phyloP scores from a whole-genome alignment of 2,329 filamentous ascomycete species.

The Neonectria magnoliae region DNA sequence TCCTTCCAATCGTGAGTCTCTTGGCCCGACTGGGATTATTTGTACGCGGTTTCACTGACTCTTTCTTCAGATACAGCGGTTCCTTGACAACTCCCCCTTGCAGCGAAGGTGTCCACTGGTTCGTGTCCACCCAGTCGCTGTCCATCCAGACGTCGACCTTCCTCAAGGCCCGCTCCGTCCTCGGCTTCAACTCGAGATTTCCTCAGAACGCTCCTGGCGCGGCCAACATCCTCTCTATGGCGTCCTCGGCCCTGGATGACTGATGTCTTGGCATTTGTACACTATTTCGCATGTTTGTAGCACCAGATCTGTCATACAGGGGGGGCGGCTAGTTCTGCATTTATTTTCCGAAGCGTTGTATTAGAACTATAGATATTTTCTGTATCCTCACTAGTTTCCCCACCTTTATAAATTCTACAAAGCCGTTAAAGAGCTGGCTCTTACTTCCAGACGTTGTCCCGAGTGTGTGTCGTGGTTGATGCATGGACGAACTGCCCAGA shows the following conservation, averaged over 20 bases:
- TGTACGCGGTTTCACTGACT: slow-evolving; percentile 18
- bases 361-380: background rate
- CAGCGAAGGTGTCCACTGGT: slow-evolving; percentile 64
- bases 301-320: background rate
- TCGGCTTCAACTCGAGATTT: slow-evolving; percentile 66
- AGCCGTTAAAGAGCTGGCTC: background rate
- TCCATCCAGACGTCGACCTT: slow-evolving; percentile 59
- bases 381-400: background rate
- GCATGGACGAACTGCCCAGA: background rate
- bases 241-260: background rate
- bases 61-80: slow-evolving; percentile 57
- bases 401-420: background rate
- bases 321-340: background rate
- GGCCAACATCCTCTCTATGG: slow-evolving; percentile 42
- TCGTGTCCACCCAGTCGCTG: slow-evolving; percentile 60
- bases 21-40: background rate
- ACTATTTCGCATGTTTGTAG: background rate
- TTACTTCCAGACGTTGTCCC: background rate
- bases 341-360: background rate
- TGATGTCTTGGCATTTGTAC: background rate
- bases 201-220: slow-evolving; percentile 60
- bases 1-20: slow-evolving; percentile 42
- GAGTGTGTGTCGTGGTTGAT: background rate
- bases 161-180: slow-evolving; percentile 60
- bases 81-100: slow-evolving; percentile 72